These are phyloP conservation scores for Leishmania tropica DNA, from an alignment of 208 protist genomes.

Conservation along the genomic window DNA sequence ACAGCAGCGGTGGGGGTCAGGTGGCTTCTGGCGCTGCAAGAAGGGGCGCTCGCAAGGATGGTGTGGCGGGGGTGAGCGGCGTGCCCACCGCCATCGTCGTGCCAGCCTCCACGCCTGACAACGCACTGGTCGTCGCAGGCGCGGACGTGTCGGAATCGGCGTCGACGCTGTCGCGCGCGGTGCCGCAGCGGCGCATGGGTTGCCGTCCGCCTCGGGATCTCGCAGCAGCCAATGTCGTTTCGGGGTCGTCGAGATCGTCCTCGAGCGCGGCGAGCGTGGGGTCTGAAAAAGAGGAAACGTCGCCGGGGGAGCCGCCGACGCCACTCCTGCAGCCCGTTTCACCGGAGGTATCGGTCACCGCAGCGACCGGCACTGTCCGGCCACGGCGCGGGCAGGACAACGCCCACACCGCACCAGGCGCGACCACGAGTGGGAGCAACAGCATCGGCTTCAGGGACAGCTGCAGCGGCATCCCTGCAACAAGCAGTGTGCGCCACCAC, in stretches of 20 bases:
- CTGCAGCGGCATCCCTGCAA: background rate
- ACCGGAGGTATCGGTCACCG: background rate
- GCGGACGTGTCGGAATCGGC: background rate
- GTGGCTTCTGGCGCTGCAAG: background rate
- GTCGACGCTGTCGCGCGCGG: background rate
- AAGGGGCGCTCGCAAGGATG: background rate
- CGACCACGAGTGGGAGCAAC: background rate
- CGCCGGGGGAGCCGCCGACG: background rate
- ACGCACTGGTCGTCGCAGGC: background rate
- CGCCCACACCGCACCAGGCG: no score
- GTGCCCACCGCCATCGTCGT: slow-evolving; percentile 7
- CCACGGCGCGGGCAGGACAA: background rate
- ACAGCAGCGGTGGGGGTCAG: background rate
- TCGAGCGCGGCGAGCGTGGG: background rate
- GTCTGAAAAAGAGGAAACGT: background rate
- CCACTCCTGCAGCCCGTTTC: background rate
- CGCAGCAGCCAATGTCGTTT: background rate
- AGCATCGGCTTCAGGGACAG: background rate
- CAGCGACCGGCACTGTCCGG: background rate
- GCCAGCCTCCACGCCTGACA: background rate
- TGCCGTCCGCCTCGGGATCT: slow-evolving; percentile 2
- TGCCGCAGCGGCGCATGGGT: slow-evolving; percentile 13
- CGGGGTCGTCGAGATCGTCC: background rate
- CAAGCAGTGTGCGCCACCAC: background rate
- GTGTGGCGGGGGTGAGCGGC: background rate